These are phyloP conservation scores for Penicillium crystallinum DNA, from an alignment of 495 filamentous ascomycete genomes.

Conservation along the genomic window DNA sequence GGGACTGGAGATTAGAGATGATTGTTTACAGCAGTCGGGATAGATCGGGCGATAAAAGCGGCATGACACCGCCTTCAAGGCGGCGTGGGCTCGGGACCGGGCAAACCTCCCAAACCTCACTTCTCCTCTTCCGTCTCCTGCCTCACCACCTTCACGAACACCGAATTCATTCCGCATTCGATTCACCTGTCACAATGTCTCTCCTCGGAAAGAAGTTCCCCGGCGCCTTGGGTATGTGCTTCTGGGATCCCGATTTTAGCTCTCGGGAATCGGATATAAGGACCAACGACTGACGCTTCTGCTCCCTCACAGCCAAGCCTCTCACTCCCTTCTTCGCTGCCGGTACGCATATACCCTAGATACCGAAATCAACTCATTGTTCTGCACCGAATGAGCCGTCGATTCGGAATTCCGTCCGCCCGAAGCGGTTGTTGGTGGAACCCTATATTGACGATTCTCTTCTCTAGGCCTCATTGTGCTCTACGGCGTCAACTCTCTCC, in stretches of 20 bases:
- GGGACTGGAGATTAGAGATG: not conserved
- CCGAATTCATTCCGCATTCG: constrained; percentile 32
- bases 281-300: constrained; percentile 27
- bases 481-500: constrained; percentile 80
- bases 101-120: constrained; percentile 39
- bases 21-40: constrained; percentile 34
- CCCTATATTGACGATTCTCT: constrained; percentile 28
- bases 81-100: constrained; percentile 26
- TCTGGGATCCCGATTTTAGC: constrained; percentile 5
- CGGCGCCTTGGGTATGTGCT: constrained; percentile 72
- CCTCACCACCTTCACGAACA: constrained; percentile 26
- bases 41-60: constrained; percentile 30
- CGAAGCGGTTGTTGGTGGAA: constrained; percentile 4
- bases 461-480: constrained; percentile 67
- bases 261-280: not conserved
- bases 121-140: constrained; percentile 26
- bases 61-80: constrained; percentile 22
- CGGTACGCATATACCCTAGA: constrained; percentile 56
- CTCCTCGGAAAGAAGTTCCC: constrained; percentile 92
- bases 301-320: constrained; percentile 62
- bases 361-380: not conserved
- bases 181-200: constrained; percentile 56
- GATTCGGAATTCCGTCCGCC: not conserved
- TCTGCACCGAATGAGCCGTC: not conserved
- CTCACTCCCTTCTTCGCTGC: constrained; percentile 90